Conservation (phyloP, 441 rosid species). For the Adansonia rubrostipa region DNA sequence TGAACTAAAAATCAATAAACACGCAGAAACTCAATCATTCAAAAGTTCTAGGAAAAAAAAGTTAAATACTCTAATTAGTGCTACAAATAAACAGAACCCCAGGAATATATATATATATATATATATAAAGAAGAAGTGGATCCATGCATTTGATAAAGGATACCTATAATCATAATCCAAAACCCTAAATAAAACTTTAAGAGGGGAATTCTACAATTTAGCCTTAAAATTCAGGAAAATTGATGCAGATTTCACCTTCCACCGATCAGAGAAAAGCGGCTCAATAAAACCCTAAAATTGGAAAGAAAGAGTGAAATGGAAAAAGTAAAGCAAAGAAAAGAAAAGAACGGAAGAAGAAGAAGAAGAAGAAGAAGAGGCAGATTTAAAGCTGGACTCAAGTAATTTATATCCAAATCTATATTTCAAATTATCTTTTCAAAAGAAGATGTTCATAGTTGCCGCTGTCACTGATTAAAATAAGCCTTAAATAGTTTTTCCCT, state of each 20-base stretch:
- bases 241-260: slow-evolving; percentile 7
- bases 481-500: too few species aligned
- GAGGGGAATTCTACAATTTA: slow-evolving; percentile 6
- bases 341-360: neutral
- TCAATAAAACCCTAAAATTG: slow-evolving; percentile 36
- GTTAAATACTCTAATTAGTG: neutral
- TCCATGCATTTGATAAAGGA: slow-evolving; percentile 17
- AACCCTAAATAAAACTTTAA: slow-evolving; percentile 12
- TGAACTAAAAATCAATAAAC: neutral
- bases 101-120: neutral
- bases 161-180: neutral
- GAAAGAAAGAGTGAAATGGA: slow-evolving; percentile 8
- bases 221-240: neutral
- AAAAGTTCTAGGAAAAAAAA: neutral
- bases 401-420: slow-evolving; percentile 4
- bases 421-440: slow-evolving; percentile 19
- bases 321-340: slow-evolving; percentile 25
- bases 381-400: slow-evolving; percentile 41
- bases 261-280: slow-evolving; percentile 22
- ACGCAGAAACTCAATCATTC: neutral
- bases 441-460: neutral
- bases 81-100: neutral
- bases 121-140: neutral
- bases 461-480: too few species aligned
- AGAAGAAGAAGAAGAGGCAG: slow-evolving; percentile 26